A percentile compares a stretch with the other conserved stretches of the same genome.
These are phyloP conservation scores for Tulasnella sp. DNA, from an alignment of 768 basidiomycete genomes.

Conservation along the genomic window DNA sequence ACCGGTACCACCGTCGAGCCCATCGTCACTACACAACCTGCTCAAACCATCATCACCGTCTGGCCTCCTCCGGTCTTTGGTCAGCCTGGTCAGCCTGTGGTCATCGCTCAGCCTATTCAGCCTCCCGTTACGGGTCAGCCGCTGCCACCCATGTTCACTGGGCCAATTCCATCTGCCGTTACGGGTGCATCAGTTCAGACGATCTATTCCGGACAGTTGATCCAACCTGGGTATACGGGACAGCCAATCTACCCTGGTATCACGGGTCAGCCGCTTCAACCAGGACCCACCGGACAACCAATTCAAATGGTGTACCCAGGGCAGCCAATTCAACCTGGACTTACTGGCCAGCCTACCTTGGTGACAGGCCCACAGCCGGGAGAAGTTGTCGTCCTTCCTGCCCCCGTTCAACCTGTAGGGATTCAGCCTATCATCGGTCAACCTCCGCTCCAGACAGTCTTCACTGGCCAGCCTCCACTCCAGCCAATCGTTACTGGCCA, in stretches of 20 bases:
- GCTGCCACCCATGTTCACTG: neutral
- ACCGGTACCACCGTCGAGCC: neutral
- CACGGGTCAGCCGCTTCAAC: neutral
- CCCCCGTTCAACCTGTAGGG: neutral
- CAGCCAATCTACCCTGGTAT: neutral
- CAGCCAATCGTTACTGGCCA: neutral
- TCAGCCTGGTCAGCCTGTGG: neutral
- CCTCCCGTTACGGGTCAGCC: too few species aligned
- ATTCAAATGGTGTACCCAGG: neutral
- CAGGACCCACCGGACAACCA: neutral
- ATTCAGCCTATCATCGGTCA: neutral
- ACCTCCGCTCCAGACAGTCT: neutral
- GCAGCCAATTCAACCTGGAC: neutral
- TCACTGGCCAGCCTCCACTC: neutral
- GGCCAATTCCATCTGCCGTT: neutral
- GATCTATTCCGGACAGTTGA: neutral
- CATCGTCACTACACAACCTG: neutral
- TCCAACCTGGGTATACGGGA: neutral
- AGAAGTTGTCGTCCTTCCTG: neutral
- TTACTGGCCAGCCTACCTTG: neutral
- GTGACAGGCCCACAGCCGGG: neutral
- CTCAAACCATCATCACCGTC: neutral
- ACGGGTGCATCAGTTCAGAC: neutral
- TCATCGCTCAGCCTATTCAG: neutral
- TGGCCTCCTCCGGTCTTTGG: neutral